phyloP scores from a whole-genome alignment of 1,284 basidiomycete genomes.

The Nidula niveotomentosa region DNA sequence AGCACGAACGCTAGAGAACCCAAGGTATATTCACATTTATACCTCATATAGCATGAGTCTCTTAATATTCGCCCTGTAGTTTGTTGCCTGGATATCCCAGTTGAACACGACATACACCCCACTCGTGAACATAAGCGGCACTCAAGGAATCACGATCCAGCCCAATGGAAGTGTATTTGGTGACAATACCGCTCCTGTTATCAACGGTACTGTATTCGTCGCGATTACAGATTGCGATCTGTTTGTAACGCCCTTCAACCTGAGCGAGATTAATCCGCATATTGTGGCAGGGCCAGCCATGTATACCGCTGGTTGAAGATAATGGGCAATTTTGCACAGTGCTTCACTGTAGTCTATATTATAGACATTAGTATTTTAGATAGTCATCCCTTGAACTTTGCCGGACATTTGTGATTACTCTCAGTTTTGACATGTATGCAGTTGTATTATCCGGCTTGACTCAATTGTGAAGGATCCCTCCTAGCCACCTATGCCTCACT shows the following conservation, averaged over 20 bases:
- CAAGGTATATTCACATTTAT: constrained; percentile 26
- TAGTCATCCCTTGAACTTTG: no score
- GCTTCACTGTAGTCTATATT: no score
- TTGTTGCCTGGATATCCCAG: constrained; percentile 56
- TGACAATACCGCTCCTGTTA: constrained; percentile 28
- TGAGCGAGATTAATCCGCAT: constrained; percentile 50
- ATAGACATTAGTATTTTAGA: no score
- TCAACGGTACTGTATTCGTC: constrained; percentile 60
- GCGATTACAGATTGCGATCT: constrained; percentile 50
- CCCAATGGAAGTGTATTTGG: constrained; percentile 47
- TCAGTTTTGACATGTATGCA: no score
- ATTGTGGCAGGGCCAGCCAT: constrained; percentile 60
- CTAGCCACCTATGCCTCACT: no score
- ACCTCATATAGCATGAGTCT: background rate
- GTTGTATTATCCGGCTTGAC: no score
- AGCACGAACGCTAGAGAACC: constrained; percentile 40
- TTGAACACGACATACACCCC: constrained; percentile 65
- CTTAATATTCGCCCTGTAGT: constrained; percentile 7
- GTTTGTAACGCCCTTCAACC: constrained; percentile 61
- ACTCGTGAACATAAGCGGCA: constrained; percentile 40
- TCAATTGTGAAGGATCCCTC: no score
- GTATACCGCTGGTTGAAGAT: constrained; percentile 42
- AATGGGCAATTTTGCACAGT: no score
- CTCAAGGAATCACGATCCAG: constrained; percentile 46
- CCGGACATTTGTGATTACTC: no score